phyloP scores from a whole-genome alignment of 257 asterid species.

The Solanum corneliomulleri region DNA sequence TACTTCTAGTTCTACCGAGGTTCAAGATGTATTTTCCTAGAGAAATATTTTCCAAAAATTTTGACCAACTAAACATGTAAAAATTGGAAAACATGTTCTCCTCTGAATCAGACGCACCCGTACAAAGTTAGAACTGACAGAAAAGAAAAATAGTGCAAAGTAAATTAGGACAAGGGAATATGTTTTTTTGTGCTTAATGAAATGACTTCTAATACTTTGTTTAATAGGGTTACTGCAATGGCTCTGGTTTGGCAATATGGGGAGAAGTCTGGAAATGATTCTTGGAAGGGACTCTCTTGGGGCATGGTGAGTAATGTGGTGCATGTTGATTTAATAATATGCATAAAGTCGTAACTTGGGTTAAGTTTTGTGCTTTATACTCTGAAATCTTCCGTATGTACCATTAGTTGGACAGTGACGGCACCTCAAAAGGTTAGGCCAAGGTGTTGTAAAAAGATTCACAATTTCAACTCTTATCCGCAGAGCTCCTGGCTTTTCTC shows the following conservation, averaged over 20 bases:
- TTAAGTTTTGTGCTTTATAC: neutral
- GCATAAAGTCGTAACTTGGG: neutral
- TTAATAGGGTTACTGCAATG: conserved; percentile 82
- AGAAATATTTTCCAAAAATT: neutral
- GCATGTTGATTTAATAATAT: neutral
- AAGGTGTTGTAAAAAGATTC: neutral
- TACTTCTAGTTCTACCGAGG: neutral
- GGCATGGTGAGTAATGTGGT: conserved; percentile 69
- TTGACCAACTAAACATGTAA: neutral
- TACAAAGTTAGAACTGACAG: neutral
- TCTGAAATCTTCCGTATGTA: neutral
- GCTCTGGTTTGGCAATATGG: conserved; percentile 96
- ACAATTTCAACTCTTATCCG: neutral
- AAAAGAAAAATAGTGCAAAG: neutral
- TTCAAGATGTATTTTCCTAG: neutral
- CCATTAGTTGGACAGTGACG: neutral
- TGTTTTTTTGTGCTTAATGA: neutral
- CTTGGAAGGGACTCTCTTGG: conserved; percentile 99
- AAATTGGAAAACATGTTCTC: neutral
- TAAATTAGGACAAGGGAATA: neutral
- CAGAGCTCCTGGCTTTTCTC: neutral
- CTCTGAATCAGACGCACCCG: neutral
- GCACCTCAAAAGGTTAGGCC: neutral
- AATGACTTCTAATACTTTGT: neutral
- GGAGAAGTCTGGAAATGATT: conserved; percentile 66